Percentiles rank a stretch among this genome's conserved stretches.
Evolutionary conservation across 2,329 filamentous ascomycete genomes (phyloP).

Genomic region (Nothomitra cinnamomea): DNA sequence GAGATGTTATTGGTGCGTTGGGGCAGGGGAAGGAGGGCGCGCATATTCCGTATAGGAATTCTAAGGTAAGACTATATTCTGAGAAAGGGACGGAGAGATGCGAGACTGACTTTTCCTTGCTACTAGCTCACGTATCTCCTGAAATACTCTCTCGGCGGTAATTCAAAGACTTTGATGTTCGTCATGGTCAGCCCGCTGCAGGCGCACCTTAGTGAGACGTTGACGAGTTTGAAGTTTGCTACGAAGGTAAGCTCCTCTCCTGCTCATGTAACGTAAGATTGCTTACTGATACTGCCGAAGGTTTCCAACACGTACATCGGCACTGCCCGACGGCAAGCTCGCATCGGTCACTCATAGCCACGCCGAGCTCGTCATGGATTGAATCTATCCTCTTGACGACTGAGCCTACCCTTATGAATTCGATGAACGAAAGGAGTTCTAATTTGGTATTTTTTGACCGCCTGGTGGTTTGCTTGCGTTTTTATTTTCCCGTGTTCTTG

Average conservation of each 20-base stretch:
- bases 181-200: constrained; percentile 93
- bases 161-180: constrained; percentile 97
- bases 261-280: constrained; percentile 6
- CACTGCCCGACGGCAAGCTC: constrained; percentile 72
- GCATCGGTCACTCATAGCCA: no score
- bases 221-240: constrained; percentile 90
- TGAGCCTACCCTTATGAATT: no score
- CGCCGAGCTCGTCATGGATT: no score
- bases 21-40: constrained; percentile 59
- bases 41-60: constrained; percentile 90
- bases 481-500: no score
- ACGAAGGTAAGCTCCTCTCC: constrained; percentile 50
- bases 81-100: no score
- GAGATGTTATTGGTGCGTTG: constrained; percentile 89
- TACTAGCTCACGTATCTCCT: constrained; percentile 74
- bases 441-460: no score
- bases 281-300: constrained; percentile 23
- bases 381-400: no score
- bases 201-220: constrained; percentile 76
- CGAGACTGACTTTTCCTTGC: neutral
- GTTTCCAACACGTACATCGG: constrained; percentile 86
- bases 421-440: no score
- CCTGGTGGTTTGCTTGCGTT: no score
- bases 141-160: constrained; percentile 86
- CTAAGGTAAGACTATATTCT: constrained; percentile 43